phyloP scores from a whole-genome alignment of 192 early-diverging fungal species.

The Allomyces javanicus region DNA sequence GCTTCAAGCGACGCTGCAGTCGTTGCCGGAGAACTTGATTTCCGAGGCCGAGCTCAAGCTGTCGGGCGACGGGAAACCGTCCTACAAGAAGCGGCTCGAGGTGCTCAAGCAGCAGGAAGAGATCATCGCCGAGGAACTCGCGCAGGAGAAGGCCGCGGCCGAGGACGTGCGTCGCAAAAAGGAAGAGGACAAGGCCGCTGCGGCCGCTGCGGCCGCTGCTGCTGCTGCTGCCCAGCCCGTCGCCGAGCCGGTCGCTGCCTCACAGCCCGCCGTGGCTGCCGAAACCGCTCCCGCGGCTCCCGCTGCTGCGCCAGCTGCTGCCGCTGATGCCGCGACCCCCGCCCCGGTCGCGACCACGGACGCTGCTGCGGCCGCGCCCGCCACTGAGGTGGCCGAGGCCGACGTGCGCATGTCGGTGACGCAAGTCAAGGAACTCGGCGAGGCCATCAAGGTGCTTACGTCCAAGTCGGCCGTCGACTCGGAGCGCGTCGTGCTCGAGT shows the following conservation, averaged over 20 bases:
- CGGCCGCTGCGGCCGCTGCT: slow-evolving; percentile 5
- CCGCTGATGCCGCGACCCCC: neutral
- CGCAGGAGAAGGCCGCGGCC: slow-evolving; percentile 43
- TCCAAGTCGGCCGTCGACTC: slow-evolving; percentile 34
- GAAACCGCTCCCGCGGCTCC: neutral
- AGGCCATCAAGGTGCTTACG: slow-evolving; percentile 31
- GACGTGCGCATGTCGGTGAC: slow-evolving; percentile 29
- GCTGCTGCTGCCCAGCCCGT: slow-evolving; percentile 10
- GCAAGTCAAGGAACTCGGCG: slow-evolving; percentile 33
- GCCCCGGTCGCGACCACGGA: neutral
- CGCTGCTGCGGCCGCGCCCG: neutral
- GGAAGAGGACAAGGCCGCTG: slow-evolving; percentile 8
- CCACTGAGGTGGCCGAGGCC: slow-evolving; percentile 7
- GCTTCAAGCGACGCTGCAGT: slow-evolving; percentile 75
- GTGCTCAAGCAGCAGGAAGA: slow-evolving; percentile 92
- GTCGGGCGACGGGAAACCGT: slow-evolving; percentile 78
- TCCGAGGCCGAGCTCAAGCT: slow-evolving; percentile 73
- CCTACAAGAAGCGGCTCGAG: slow-evolving; percentile 79
- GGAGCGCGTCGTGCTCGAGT: slow-evolving; percentile 39
- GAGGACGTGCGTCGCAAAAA: neutral
- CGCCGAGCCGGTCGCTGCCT: slow-evolving; percentile 13
- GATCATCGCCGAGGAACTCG: slow-evolving; percentile 82
- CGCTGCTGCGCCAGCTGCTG: neutral
- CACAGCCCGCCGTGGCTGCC: slow-evolving; percentile 9
- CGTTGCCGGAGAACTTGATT: slow-evolving; percentile 76